A percentile compares a stretch with the other conserved stretches of the same genome.
Evolutionary conservation across 352 stramenopile genomes (phyloP).

Genomic region (Phytopythium cucurbitacearum): DNA sequence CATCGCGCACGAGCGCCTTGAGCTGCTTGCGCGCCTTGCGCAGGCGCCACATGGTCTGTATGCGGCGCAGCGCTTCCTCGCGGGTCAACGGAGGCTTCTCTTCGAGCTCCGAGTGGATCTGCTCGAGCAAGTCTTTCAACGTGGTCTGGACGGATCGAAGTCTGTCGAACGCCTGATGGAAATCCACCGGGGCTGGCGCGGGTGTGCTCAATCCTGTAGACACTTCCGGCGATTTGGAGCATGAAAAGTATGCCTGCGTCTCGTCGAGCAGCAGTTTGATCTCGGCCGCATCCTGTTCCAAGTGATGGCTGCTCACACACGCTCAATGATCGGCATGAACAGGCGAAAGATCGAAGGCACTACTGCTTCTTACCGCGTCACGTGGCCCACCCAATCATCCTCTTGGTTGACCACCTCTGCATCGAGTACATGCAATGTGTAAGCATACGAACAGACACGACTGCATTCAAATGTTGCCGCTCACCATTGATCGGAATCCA

Average conservation of each 20-base stretch:
- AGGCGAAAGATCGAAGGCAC: no score
- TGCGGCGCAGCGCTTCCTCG: conserved; percentile 55
- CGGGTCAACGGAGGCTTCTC: conserved; percentile 37
- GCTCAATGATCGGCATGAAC: no score
- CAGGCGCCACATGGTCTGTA: conserved; percentile 75
- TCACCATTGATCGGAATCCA: conserved; percentile 47
- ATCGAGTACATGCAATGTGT: neutral
- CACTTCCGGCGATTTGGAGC: conserved; percentile 1
- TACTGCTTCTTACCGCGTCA: conserved; percentile 31
- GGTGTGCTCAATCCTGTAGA: neutral
- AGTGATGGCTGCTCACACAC: conserved; percentile 34
- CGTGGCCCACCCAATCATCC: conserved; percentile 55
- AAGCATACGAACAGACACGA: neutral
- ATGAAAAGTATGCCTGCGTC: conserved; percentile 30
- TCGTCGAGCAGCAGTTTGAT: conserved; percentile 48
- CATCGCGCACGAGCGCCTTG: conserved; percentile 42
- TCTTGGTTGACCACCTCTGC: conserved; percentile 50
- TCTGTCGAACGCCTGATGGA: conserved; percentile 32
- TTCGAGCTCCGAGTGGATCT: conserved; percentile 45
- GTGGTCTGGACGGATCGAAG: conserved; percentile 35
- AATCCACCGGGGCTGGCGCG: conserved; percentile 24
- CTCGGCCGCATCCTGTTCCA: conserved; percentile 63
- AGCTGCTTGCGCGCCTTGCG: conserved; percentile 67
- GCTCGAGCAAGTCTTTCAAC: conserved; percentile 30
- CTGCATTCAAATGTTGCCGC: neutral